Evolutionary conservation across 1,284 basidiomycete genomes (phyloP).

Genomic region (Porodaedalea pini): DNA sequence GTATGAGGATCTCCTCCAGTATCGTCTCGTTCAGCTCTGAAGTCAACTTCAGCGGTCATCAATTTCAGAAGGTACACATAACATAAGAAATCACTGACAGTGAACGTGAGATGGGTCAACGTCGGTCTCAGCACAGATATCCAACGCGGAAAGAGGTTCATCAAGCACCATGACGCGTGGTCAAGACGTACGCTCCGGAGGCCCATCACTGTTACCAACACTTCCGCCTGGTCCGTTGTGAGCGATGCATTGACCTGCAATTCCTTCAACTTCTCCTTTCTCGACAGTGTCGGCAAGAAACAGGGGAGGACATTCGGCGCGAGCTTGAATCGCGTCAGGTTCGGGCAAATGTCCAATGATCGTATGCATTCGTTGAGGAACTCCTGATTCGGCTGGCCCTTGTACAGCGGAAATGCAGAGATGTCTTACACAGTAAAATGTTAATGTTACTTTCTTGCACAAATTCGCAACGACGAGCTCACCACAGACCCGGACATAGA

Average conservation of each 20-base stretch:
- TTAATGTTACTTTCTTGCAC: not conserved
- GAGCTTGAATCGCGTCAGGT: conserved; percentile 55
- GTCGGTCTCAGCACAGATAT: conserved; percentile 35
- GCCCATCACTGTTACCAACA: conserved; percentile 39
- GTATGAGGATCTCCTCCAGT: conserved; percentile 43
- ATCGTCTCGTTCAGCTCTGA: conserved; percentile 49
- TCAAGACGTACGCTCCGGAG: conserved; percentile 52
- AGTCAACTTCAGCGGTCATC: conserved; percentile 43
- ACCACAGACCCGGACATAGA: conserved; percentile 62
- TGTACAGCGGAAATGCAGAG: conserved; percentile 38
- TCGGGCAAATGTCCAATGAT: conserved; percentile 46
- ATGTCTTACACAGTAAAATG: conserved; percentile 44
- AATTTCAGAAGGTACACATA: conserved; percentile 9
- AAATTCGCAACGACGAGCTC: conserved; percentile 22
- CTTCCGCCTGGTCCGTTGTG: conserved; percentile 43
- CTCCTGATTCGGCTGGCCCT: conserved; percentile 34
- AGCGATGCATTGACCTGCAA: conserved; percentile 49
- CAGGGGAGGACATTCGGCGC: conserved; percentile 43
- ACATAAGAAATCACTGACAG: conserved; percentile 38
- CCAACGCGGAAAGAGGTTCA: conserved; percentile 59
- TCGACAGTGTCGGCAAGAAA: conserved; percentile 44
- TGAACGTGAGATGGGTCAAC: conserved; percentile 52
- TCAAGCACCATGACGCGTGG: conserved; percentile 54
- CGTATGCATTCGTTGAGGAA: conserved; percentile 52
- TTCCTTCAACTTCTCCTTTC: conserved; percentile 42